Evolutionary conservation across 306 rosid species (phyloP), one percentile per base, ranked within the genome.

Genomic region (Albizia julibrissin): DNA sequence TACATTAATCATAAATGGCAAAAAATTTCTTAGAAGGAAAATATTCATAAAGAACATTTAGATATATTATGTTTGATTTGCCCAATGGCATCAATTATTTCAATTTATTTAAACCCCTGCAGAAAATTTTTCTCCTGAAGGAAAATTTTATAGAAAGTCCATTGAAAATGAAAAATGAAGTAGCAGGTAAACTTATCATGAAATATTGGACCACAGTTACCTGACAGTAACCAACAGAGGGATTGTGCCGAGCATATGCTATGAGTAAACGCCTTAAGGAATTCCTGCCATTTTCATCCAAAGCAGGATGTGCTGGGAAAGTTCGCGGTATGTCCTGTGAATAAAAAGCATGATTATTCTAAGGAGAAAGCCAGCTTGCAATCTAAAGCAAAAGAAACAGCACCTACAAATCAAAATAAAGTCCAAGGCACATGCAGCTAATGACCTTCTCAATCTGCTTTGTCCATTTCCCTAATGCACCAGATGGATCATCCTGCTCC

Each of bases 391-490:
- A 86, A 95, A 90, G 95, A 88, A 84, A 89, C 77, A 88, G 91
- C 97, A 91, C 98, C 94, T 89, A 89, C 94, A 84, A 93, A 93
- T 87, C 87, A 87, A 92, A 95, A 89, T 78, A 91, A 92, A 92
- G 89, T 90, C 93, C 95, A 92, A 87, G 93, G 89, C 86, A 88
- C 93, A 89, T 92, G 92, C 97, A 92, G 89, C 94, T 89, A 95
- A 85, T 88, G 95, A 93, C 99, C 99, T 95, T 95, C 99, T 95
- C 99, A 92, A 95, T 95, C 93, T 95, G 98, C 89, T 89, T 92
- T 91, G 86, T 95, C 94, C 98, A 92, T 88, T 95, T 92, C 83
- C 87, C 85, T 42, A 87, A 85, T 81, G 88, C 91, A 77, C 79
- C 87, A 80, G 91, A 85, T 79, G 84, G 27, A 77, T 71, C 85